A percentile compares a stretch with the other conserved stretches of the same genome.
Conservation (phyloP, 495 filamentous ascomycete genomes). For the Tuber umbilicatum region DNA sequence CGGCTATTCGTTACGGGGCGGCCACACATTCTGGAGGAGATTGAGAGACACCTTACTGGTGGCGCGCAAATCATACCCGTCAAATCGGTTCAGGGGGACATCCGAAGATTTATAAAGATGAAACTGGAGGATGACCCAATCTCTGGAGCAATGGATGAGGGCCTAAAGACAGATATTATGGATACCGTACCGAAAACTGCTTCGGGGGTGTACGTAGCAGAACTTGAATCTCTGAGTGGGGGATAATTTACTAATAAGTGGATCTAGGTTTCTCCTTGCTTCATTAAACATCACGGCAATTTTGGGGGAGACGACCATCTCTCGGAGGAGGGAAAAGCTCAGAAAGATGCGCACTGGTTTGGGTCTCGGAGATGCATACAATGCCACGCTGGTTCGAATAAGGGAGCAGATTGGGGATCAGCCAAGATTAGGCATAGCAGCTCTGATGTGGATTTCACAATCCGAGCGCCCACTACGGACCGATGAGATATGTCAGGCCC, state of each 20-base stretch:
- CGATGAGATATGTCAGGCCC: slow-evolving; percentile 1
- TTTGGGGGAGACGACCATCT: not conserved
- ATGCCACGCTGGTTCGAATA: not conserved
- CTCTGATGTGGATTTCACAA: slow-evolving; percentile 3
- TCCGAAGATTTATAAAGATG: not conserved
- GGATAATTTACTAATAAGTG: not conserved
- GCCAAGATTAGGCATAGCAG: not conserved
- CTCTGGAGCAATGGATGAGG: not conserved
- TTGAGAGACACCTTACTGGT: not conserved
- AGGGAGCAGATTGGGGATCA: not conserved
- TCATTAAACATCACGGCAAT: slow-evolving; percentile 1
- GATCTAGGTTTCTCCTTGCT: slow-evolving; percentile 1
- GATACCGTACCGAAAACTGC: not conserved
- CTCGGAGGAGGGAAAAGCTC: not conserved
- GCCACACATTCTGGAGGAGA: not conserved
- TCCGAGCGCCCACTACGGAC: not conserved
- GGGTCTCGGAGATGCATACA: not conserved
- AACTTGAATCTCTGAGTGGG: not conserved
- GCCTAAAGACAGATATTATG: not conserved
- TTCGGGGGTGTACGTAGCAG: not conserved
- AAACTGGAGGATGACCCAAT: not conserved
- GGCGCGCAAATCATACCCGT: not conserved
- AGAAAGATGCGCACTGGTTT: not conserved
- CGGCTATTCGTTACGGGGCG: not conserved
- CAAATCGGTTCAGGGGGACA: not conserved